Base-by-base conservation (phyloP, 495 filamentous ascomycete species). In the Neurospora discreta region DNA sequence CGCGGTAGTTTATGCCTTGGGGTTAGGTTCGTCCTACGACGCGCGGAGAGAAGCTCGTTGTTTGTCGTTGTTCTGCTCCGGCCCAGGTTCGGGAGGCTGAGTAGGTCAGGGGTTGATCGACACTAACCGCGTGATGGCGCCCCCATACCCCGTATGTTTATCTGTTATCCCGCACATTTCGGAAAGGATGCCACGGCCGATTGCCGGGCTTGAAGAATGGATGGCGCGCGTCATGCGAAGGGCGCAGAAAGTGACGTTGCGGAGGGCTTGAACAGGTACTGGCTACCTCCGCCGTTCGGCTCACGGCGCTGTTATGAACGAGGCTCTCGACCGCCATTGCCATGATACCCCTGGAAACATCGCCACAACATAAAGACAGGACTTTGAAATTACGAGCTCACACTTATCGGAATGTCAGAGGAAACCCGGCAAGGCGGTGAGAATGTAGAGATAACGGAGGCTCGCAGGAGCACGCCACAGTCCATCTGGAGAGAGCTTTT, bases 321-420 rank as follows among this genome's bases (percentile, higher is more conserved):
- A 76, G 73, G 75, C 69, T 72, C 73, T 69, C 75, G 69, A 74
- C 73, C 69, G 68, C 69, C 69, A 30, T 52, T 39, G 73, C 30
- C 33, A 42, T 70, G 73, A 39, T 39, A 71, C 42, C 67, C 67
- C 36, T n/a, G 60, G 39, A 39, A 16, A 65, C 26, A 65, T 65
- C 26, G 52, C 33, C 52, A 65, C 26, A 65, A 15, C 52, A 65
- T 65, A 36, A 33, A 36, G 26, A 33, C 23, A 5, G 26, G 52
- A 65, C 16, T 65, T 33, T 33, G 52, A 15, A 16, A 65, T 65
- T 65, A 65, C 52, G 52, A 33, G 52, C 52, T 65, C 52, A 3
- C 26, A 9, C 26, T 65, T 65, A 60, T 60, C 52, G 52, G 30
- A 60, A 60, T 23, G 52, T n/a, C n/a, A n/a, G n/a, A n/a, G n/a